Evolutionary conservation across 129 eudicot genomes (phyloP).

Genomic region (Lonicera japonica): DNA sequence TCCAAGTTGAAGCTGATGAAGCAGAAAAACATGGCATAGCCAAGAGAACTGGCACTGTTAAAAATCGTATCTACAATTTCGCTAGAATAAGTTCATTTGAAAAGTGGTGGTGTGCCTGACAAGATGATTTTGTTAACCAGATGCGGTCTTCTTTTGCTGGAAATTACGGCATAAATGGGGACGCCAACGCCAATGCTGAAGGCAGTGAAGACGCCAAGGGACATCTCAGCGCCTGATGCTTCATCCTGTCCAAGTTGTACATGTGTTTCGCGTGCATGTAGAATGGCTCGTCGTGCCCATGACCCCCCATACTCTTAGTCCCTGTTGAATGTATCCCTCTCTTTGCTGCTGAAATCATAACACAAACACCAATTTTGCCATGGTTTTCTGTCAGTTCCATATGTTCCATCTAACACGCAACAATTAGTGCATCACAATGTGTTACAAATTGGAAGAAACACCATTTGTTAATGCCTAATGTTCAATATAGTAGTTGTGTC

Average conservation of each 20-base stretch:
- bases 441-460: too few species aligned
- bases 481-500: conserved; percentile 4
- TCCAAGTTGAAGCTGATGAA: too few species aligned
- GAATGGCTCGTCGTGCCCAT: conserved; percentile 34
- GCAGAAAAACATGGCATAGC: too few species aligned
- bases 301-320: conserved; percentile 48
- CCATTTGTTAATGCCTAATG: too few species aligned
- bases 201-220: conserved; percentile 37
- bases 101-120: background rate
- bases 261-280: conserved; percentile 60
- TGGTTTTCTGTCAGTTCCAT: background rate
- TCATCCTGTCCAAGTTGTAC: conserved; percentile 75
- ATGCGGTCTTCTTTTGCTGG: conserved; percentile 61
- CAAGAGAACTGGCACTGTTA: too few species aligned
- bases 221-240: conserved; percentile 37
- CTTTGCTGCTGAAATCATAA: conserved; percentile 19
- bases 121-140: conserved; percentile 20
- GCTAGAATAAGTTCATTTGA: background rate
- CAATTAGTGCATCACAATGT: too few species aligned
- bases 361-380: background rate
- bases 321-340: conserved; percentile 55
- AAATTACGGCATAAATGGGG: conserved; percentile 50
- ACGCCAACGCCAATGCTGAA: conserved; percentile 48
- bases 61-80: too few species aligned
- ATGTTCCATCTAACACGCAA: too few species aligned